Conservation (phyloP, 2,329 filamentous ascomycete genomes). For the Aschersonia sp. region DNA sequence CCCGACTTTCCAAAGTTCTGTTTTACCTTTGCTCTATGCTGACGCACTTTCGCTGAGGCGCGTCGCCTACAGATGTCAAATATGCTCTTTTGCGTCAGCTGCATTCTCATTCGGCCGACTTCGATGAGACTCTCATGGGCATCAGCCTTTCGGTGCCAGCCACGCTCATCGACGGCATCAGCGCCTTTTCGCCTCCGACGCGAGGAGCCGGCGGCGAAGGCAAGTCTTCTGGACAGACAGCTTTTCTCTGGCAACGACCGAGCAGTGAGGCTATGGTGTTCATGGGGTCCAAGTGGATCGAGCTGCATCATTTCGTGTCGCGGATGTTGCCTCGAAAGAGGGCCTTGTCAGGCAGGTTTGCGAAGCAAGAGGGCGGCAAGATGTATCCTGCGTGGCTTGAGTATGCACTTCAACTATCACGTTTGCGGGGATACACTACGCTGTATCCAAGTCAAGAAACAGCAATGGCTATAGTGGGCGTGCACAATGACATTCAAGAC, state of each 20-base stretch:
- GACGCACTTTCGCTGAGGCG: slow-evolving; percentile 6
- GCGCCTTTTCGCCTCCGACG: slow-evolving; percentile 34
- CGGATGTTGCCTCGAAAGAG: slow-evolving; percentile 37
- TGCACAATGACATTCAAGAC: slow-evolving; percentile 64
- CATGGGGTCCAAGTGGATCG: slow-evolving; percentile 74
- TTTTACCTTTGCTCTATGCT: not conserved
- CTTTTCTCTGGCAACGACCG: slow-evolving; percentile 78
- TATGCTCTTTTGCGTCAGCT: slow-evolving; percentile 65
- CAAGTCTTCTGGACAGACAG: slow-evolving; percentile 20
- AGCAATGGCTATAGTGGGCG: slow-evolving; percentile 44
- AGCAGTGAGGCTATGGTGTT: slow-evolving; percentile 71
- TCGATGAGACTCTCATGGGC: slow-evolving; percentile 50
- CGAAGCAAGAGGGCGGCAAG: slow-evolving; percentile 48
- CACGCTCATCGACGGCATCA: slow-evolving; percentile 44
- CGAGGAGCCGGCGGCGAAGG: slow-evolving; percentile 6
- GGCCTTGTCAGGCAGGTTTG: slow-evolving; percentile 21
- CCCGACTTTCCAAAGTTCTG: not conserved
- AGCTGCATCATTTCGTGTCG: slow-evolving; percentile 69
- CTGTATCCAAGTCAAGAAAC: slow-evolving; percentile 57
- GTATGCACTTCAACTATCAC: slow-evolving; percentile 61
- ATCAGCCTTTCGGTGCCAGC: slow-evolving; percentile 67
- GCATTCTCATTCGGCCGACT: slow-evolving; percentile 42
- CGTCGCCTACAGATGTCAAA: slow-evolving; percentile 43
- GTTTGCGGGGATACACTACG: slow-evolving; percentile 62
- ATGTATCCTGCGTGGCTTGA: slow-evolving; percentile 65